Conservation (phyloP, 768 basidiomycete species). For the Albatrellus ellisii region DNA sequence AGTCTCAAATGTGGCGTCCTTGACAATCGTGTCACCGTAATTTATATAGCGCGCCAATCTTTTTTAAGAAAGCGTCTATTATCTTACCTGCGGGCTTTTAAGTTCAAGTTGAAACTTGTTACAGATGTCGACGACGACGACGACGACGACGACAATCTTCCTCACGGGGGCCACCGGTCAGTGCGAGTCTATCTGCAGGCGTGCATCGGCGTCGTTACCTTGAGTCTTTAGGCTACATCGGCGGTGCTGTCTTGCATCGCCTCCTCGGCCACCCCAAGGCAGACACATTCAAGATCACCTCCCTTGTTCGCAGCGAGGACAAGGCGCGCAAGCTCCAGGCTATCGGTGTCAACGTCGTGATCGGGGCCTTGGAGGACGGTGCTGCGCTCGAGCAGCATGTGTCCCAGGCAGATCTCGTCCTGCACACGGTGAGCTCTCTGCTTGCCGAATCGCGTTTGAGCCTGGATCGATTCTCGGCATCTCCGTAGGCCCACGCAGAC, state of each 20-base stretch:
- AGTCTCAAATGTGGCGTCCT: too few relatives aligned
- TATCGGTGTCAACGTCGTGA: not conserved
- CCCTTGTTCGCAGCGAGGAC: not conserved
- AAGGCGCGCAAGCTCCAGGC: not conserved
- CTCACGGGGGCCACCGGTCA: not conserved
- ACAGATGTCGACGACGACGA: too few relatives aligned
- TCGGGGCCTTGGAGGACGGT: not conserved
- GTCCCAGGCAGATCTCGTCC: not conserved
- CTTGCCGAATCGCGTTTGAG: not conserved
- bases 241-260: not conserved
- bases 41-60: too few relatives aligned
- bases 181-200: not conserved
- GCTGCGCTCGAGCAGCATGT: not conserved
- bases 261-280: not conserved
- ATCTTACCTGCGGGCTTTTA: too few relatives aligned
- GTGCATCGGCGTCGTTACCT: not conserved
- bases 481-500: not conserved
- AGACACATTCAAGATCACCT: not conserved
- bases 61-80: too few relatives aligned
- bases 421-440: not conserved
- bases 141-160: too few relatives aligned
- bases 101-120: too few relatives aligned
- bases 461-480: not conserved
- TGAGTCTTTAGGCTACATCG: not conserved
- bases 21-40: too few relatives aligned